phyloP scores from a whole-genome alignment of 371 early-diverging fungal species.

The Amoeboradix gromovi region DNA sequence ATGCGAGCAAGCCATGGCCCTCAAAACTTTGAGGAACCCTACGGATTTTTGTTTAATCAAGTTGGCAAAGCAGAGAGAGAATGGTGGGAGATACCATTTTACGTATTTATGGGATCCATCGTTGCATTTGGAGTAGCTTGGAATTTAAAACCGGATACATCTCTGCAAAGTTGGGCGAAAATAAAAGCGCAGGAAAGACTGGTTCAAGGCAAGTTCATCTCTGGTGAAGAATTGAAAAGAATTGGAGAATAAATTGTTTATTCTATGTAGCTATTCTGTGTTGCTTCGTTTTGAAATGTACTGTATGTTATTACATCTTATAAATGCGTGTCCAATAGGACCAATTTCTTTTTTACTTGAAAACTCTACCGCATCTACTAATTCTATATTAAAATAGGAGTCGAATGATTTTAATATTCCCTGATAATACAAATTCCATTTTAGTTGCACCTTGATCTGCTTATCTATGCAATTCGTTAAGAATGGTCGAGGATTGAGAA shows the following conservation, averaged over 20 bases:
- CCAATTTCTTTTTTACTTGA: background rate
- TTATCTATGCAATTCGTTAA: slow-evolving; percentile 68
- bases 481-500: slow-evolving; percentile 71
- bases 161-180: background rate
- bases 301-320: background rate
- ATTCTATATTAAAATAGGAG: slow-evolving; percentile 89
- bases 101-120: background rate
- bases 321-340: background rate
- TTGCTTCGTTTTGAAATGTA: background rate
- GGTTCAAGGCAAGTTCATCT: background rate
- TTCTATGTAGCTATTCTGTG: background rate
- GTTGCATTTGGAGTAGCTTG: background rate
- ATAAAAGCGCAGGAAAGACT: background rate
- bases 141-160: background rate
- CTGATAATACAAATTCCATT: slow-evolving; percentile 94
- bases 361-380: slow-evolving; percentile 6
- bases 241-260: background rate
- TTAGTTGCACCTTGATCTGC: slow-evolving; percentile 61
- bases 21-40: background rate
- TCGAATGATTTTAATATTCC: slow-evolving; percentile 67
- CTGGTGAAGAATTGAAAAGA: background rate
- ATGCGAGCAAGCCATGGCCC: background rate
- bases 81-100: background rate
- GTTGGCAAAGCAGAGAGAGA: background rate
- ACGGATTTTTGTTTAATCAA: background rate